These are phyloP conservation scores for Lecanicillium sp. DNA, from an alignment of 2,329 filamentous ascomycete genomes.

Conservation along the genomic window DNA sequence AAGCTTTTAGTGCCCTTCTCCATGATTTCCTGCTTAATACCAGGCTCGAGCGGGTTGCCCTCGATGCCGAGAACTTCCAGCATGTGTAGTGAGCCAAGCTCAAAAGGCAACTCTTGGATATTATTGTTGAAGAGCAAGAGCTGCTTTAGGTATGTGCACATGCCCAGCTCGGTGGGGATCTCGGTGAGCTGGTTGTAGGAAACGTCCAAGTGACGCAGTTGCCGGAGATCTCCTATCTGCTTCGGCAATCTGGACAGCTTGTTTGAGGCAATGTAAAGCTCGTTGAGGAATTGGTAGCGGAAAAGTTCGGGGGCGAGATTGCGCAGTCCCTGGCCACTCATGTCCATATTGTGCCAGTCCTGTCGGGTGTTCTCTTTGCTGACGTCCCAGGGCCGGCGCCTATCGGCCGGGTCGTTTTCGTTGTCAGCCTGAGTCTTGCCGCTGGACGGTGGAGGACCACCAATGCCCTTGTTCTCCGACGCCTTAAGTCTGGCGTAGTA, in stretches of 20 bases:
- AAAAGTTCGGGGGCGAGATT: conserved; percentile 77
- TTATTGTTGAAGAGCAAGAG: conserved; percentile 87
- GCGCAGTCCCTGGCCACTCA: conserved; percentile 91
- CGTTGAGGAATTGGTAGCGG: conserved; percentile 80
- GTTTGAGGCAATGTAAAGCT: conserved; percentile 91
- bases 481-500: conserved; percentile 69
- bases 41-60: conserved; percentile 76
- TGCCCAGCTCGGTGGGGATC: conserved; percentile 86
- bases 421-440: conserved; percentile 42
- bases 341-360: conserved; percentile 88
- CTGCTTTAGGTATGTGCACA: conserved; percentile 88
- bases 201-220: conserved; percentile 75
- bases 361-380: conserved; percentile 63
- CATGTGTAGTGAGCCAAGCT: conserved; percentile 83
- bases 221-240: conserved; percentile 74
- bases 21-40: conserved; percentile 74
- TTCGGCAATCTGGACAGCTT: conserved; percentile 75
- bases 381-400: conserved; percentile 58
- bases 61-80: conserved; percentile 87
- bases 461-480: conserved; percentile 61
- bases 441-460: conserved; percentile 45
- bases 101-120: conserved; percentile 72
- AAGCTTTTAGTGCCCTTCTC: conserved; percentile 83
- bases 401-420: conserved; percentile 51
- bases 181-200: conserved; percentile 81